A percentile compares a stretch with the other conserved stretches of the same genome.
Conservation (phyloP, 176 grass and related monocot genomes). For the Oryza longistaminata region DNA sequence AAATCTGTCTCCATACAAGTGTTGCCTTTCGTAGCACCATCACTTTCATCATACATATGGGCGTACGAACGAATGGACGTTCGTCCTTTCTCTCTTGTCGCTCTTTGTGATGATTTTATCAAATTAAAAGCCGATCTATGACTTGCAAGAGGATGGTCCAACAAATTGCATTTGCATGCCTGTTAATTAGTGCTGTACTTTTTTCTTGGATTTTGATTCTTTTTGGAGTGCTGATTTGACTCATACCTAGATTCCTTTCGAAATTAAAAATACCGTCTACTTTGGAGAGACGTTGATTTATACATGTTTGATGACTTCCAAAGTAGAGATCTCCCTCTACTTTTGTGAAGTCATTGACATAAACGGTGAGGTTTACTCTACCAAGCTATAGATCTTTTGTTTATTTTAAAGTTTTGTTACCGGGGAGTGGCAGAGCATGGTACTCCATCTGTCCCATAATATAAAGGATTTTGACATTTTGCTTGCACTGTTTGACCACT, state of each 20-base stretch:
- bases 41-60: not conserved
- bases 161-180: not conserved
- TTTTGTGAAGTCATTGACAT: not conserved
- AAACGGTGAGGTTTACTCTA: no score
- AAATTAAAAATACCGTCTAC: not conserved
- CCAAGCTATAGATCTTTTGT: not conserved
- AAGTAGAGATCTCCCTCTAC: not conserved
- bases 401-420: not conserved
- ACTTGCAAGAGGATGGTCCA: slow-evolving; percentile 6
- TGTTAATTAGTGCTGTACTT: not conserved
- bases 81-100: not conserved
- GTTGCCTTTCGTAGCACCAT: not conserved
- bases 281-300: not conserved
- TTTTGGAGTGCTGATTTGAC: not conserved
- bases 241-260: not conserved
- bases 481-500: no score
- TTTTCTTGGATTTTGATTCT: not conserved
- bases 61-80: not conserved
- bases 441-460: no score
- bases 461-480: no score
- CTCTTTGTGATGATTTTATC: not conserved
- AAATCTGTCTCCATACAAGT: not conserved
- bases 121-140: not conserved
- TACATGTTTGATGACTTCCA: not conserved
- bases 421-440: no score